phyloP scores from a whole-genome alignment of 2,329 filamentous ascomycete species.

The Ascochyta koolunga region DNA sequence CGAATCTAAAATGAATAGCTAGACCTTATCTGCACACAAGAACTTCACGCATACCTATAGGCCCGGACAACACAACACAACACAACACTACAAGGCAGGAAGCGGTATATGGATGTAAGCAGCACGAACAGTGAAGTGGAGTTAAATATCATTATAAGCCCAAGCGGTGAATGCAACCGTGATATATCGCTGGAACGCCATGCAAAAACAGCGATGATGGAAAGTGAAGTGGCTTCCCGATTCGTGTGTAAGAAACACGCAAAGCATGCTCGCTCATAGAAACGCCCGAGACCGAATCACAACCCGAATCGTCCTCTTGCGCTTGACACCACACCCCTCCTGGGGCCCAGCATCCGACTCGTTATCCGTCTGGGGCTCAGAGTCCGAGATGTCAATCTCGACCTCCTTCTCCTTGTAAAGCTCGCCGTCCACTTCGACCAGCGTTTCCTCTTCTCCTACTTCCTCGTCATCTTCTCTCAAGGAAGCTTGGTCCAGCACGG shows the following conservation, averaged over 20 bases:
- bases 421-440: slow-evolving; percentile 19
- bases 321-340: slow-evolving; percentile 29
- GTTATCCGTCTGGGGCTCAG: slow-evolving; percentile 22
- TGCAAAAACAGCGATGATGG: background rate
- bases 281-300: slow-evolving; percentile 46
- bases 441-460: slow-evolving; percentile 18
- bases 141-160: background rate
- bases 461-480: slow-evolving; percentile 15
- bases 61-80: no score
- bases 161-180: background rate
- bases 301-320: slow-evolving; percentile 40
- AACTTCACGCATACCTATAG: no score
- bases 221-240: background rate
- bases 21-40: no score
- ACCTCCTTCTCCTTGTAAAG: slow-evolving; percentile 22
- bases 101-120: no score
- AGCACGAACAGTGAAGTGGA: no score
- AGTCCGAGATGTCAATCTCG: slow-evolving; percentile 30
- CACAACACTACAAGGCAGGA: no score
- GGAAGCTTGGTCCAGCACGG: slow-evolving; percentile 23
- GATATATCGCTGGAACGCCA: slow-evolving; percentile 18
- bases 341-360: slow-evolving; percentile 22
- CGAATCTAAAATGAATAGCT: no score
- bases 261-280: slow-evolving; percentile 23
- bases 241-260: no score